phyloP scores from a whole-genome alignment of 73 alveolate genomes.

The Urostyla sp. region DNA sequence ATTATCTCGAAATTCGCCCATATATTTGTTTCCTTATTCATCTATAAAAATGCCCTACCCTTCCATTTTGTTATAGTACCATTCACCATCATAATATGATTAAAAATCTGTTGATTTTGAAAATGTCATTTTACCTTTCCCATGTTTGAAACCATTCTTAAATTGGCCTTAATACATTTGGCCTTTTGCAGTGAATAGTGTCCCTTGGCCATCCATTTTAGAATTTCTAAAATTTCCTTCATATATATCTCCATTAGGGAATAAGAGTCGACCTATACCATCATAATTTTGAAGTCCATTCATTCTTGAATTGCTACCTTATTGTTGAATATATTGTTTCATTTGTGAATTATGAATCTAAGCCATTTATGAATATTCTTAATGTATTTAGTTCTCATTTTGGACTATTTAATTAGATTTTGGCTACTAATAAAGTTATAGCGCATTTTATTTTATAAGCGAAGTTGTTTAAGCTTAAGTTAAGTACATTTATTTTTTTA shows the following conservation, averaged over 20 bases:
- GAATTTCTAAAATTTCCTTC: constrained; percentile 58
- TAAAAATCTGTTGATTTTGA: constrained; percentile 16
- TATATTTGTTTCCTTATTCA: constrained; percentile 42
- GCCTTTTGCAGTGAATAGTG: constrained; percentile 12
- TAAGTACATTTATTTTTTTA: too few relatives aligned
- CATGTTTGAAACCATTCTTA: constrained; percentile 65
- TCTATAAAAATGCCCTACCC: constrained; percentile 51
- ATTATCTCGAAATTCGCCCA: constrained; percentile 48
- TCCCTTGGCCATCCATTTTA: constrained; percentile 62
- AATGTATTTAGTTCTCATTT: not conserved
- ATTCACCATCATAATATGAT: constrained; percentile 56
- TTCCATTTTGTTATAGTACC: constrained; percentile 57
- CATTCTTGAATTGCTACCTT: not conserved
- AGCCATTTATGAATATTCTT: not conserved
- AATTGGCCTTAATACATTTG: constrained; percentile 41
- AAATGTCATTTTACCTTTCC: constrained; percentile 36
- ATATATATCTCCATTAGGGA: constrained; percentile 61
- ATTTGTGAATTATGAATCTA: not conserved
- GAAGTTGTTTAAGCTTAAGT: not conserved
- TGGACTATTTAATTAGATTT: not conserved
- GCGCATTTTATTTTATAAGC: not conserved
- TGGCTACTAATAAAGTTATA: too few relatives aligned
- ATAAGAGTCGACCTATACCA: constrained; percentile 23
- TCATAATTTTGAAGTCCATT: constrained; percentile 1
- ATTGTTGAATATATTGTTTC: not conserved